Base-by-base conservation (phyloP, 768 basidiomycete species). In the Termitomyces sp. region DNA sequence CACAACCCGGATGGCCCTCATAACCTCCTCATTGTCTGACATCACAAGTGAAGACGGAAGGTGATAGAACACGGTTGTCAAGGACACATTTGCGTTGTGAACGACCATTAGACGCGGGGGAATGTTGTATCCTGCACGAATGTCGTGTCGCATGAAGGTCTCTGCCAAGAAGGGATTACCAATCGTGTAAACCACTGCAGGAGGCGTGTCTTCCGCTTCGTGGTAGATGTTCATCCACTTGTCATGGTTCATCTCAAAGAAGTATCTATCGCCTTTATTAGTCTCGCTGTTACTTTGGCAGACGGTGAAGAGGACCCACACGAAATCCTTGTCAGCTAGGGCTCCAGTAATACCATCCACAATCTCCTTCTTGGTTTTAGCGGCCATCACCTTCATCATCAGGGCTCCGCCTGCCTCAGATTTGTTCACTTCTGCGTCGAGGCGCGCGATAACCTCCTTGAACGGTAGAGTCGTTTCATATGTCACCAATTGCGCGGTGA, bases 391-490 rank as follows among this genome's bases (percentile, higher is more conserved):
- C 8, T 64, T 60, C 12, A 65, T 60, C 12, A 65, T 50, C 42
- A 76, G 36, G 56, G 72, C 62, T 7, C 69, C 63, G 17, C 64
- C 64, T 9, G 77, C 74, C 2, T 67, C 69, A n/a, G 68, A 65
- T 64, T 78, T 81, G 65, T 77, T 81, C 37, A 81, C 63, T 47
- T 77, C 76, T 7, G 57, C 56, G 57, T 83, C 79, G 6, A 85
- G 73, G 17, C 81, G 78, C 8, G 76, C 66, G 31, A 76, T 68
- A n/a, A 84, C 79, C 49, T 80, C 75, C 3, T 68, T 55, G 57
- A 76, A 73, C 0, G 78, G 69, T 0, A 81, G 66, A 5, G 72
- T 66, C 0, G 81, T 81, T 12, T 79, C 75, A 57, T 76, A 76
- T 3, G 76, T 77, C 61, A 84, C 73, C 7, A 80, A 70, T 59